Base-by-base conservation (phyloP, 1,139 yeast genomes). In the Candida pseudoviswanathii region DNA sequence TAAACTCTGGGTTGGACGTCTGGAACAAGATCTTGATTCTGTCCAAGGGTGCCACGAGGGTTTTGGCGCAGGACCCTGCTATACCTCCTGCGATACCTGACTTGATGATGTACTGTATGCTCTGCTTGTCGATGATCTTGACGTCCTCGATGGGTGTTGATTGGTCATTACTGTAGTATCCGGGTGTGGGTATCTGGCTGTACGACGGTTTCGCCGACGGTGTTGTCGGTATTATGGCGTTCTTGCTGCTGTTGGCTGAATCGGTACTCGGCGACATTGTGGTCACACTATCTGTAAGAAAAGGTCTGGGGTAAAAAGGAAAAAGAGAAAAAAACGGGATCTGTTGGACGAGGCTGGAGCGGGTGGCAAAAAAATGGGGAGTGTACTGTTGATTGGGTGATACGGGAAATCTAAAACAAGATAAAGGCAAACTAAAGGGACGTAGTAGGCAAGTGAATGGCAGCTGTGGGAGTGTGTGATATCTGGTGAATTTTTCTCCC, bases 11-110 rank as follows among this genome's bases (percentile, higher is more conserved):
- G 61, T 92, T 92, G 25, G 95, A 84, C 0, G 99, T 95, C 69
- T 94, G 99, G 67, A 94, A 94, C 44, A 94, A 72, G 59, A 94
- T 94, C 70, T 94, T 94, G 55, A 94, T 94, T 60, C 99, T 78
- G 67, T 94, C 99, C 49, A 94, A 69, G 0, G 99, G 99, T 0
- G 99, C 99, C 43, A 94, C 89, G 47, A 92, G 74, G 0, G 98
- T 91, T 63, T 94, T 94, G 5, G 97, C 99, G 6, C 95, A 90
- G 48, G 92, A 84, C 0, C 99, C 99, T 0, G 99, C 97, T 1
- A 90, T 61, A 0, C 99, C 99, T 9, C 99, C 99, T 0, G 99
- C 96, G 1, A 91, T 60, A 0, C 97, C 99, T 25, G 96, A 86
- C 53, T 90, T 78, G 32, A 89, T 54, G 21, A 94, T 85, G 66